Percentiles rank a stretch among this genome's conserved stretches.
Conservation (phyloP, 2,329 filamentous ascomycete species). For the Cryphonectria naterciae region DNA sequence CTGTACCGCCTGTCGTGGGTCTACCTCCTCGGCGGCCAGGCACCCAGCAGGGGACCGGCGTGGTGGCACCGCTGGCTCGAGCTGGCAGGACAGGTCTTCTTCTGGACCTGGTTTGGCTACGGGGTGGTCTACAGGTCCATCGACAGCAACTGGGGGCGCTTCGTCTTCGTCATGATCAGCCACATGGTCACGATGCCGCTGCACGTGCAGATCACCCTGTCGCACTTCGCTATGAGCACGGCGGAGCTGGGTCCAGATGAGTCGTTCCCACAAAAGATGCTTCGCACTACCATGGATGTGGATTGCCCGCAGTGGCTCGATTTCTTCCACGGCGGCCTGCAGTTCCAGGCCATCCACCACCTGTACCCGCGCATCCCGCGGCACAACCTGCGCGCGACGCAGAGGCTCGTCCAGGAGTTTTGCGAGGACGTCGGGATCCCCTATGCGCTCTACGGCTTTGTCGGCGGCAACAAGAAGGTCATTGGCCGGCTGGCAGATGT, state of each 20-base stretch:
- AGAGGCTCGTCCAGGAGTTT: slow-evolving; percentile 78
- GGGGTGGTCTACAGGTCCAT: slow-evolving; percentile 74
- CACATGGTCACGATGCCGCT: slow-evolving; percentile 81
- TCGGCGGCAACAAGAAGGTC: slow-evolving; percentile 81
- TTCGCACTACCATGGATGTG: slow-evolving; percentile 92
- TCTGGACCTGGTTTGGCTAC: slow-evolving; percentile 89
- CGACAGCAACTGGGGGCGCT: slow-evolving; percentile 68
- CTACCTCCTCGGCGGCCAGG: slow-evolving; percentile 71
- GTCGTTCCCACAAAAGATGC: slow-evolving; percentile 87
- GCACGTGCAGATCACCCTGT: slow-evolving; percentile 88
- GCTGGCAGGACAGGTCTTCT: slow-evolving; percentile 73
- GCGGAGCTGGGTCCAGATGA: slow-evolving; percentile 81
- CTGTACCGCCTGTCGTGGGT: slow-evolving; percentile 82
- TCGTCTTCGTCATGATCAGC: slow-evolving; percentile 77
- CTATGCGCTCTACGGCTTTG: slow-evolving; percentile 84
- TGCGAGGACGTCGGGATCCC: slow-evolving; percentile 82
- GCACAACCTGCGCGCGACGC: slow-evolving; percentile 78
- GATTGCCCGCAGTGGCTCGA: slow-evolving; percentile 88
- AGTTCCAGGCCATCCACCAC: slow-evolving; percentile 90
- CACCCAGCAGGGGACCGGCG: slow-evolving; percentile 74
- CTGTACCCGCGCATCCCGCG: slow-evolving; percentile 82
- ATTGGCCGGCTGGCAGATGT: slow-evolving; percentile 78
- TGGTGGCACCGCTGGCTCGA: slow-evolving; percentile 88
- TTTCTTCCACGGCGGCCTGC: slow-evolving; percentile 85
- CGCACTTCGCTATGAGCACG: slow-evolving; percentile 93